Base-by-base conservation (phyloP, 768 basidiomycete genomes). In the Hebeloma cylindrosporum region DNA sequence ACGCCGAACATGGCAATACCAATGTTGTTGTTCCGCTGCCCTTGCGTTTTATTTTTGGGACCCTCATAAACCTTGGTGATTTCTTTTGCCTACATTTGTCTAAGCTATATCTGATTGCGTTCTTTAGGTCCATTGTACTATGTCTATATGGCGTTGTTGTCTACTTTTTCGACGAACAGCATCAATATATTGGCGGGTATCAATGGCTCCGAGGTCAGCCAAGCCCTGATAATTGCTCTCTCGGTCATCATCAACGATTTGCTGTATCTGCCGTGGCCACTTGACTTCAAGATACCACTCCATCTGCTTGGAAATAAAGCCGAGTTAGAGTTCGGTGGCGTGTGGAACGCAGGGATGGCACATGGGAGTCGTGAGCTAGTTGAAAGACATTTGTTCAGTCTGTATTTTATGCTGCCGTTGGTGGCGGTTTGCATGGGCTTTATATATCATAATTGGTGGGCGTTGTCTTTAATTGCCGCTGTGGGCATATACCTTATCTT, bases 161-260 rank as follows among this genome's bases (percentile, higher is more conserved):
- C 94, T 23, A 98, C 93, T 0, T 99, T 98, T 65, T 82, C 90
- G 43, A 97, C 95, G 13, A 99, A 99, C 68, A 88, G 88, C 63
- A 96, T 98, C 75, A 99, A 99, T 66, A 98, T 99, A 55, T 83
- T 98, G 13, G 96, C 96, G 8, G 96, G 95, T 7, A 88, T 97
- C 53, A 98, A 99, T 61, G 96, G 95, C 8, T 84, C 95, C 4
- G 96, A 99, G 74, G 92, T 89, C 51, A 80, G 83, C 49, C 96
- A 99, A 67, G 89, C 94, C 0, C 71, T 96, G 34, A 81, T 98
- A 48, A 98, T 99, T 52, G 88, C 91, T 3, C 50, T 91, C 7
- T 96, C 93, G 0, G 85, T 99, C 52, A 83, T 89, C 47, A 50
- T 94, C 33, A 99, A 99, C 62, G 96, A 98, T 60, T 67, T 95